A percentile compares a stretch with the other conserved stretches of the same genome.
Evolutionary conservation across 2,329 filamentous ascomycete species (phyloP).

Genomic region (Botrytis medusae): DNA sequence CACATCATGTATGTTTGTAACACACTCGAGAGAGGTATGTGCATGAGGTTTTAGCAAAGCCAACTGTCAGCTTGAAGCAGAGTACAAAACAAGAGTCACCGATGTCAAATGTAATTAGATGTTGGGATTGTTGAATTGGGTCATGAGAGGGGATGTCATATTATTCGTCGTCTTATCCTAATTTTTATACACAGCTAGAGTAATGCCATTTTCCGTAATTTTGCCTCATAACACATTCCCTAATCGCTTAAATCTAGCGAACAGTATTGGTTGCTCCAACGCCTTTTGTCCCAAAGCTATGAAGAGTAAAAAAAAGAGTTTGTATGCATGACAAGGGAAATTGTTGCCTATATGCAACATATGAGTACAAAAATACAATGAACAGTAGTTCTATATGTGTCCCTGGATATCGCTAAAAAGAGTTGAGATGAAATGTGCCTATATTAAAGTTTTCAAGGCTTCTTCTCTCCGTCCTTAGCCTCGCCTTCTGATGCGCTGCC

Average conservation of each 20-base stretch:
- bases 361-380: conserved; percentile 41
- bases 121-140: background rate
- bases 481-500: conserved; percentile 55
- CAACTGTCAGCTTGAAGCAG: background rate
- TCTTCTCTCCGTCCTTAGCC: conserved; percentile 69
- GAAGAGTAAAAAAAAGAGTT: conserved; percentile 34
- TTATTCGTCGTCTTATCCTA: conserved; percentile 52
- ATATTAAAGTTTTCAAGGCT: conserved; percentile 53
- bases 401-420: conserved; percentile 35
- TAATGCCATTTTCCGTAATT: conserved; percentile 36
- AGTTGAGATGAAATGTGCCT: conserved; percentile 31
- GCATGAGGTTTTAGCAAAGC: background rate
- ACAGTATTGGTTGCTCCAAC: conserved; percentile 38
- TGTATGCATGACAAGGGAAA: conserved; percentile 39
- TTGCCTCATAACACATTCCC: conserved; percentile 34
- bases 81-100: background rate
- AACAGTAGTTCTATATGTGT: conserved; percentile 39
- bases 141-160: conserved; percentile 58
- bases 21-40: background rate
- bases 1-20: background rate
- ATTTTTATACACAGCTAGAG: conserved; percentile 42
- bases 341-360: conserved; percentile 39
- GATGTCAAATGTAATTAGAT: background rate
- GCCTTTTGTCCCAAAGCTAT: conserved; percentile 40
- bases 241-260: conserved; percentile 33